phyloP scores from a whole-genome alignment of 2,329 filamentous ascomycete species.

The Apiospora sp. region DNA sequence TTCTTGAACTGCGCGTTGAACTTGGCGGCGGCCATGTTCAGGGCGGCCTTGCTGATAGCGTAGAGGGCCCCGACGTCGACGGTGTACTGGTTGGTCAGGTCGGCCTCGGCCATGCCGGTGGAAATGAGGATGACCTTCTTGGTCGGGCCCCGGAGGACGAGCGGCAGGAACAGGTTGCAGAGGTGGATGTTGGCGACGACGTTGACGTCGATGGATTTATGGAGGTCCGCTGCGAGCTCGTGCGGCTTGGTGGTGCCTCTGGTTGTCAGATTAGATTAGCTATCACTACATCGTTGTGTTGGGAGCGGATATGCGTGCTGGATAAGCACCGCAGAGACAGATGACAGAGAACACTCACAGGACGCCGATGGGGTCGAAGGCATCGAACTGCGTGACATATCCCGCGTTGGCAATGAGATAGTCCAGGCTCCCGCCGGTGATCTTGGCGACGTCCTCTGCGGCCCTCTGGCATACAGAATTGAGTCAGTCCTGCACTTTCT shows the following conservation, averaged over 20 bases:
- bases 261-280: background rate
- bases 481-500: background rate
- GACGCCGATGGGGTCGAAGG: background rate
- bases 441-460: slow-evolving; percentile 23
- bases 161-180: slow-evolving; percentile 60
- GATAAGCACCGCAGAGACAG: too few relatives aligned
- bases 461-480: too few relatives aligned
- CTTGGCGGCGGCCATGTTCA: slow-evolving; percentile 59
- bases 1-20: slow-evolving; percentile 57
- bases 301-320: too few relatives aligned
- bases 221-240: slow-evolving; percentile 45
- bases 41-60: slow-evolving; percentile 42
- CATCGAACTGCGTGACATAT: slow-evolving; percentile 23
- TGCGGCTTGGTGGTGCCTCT: slow-evolving; percentile 42
- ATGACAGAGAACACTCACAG: background rate
- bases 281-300: background rate
- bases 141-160: slow-evolving; percentile 56
- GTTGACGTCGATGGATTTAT: slow-evolving; percentile 53
- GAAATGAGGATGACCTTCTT: slow-evolving; percentile 46
- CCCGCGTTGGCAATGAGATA: slow-evolving; percentile 18
- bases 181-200: slow-evolving; percentile 60
- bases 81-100: slow-evolving; percentile 48
- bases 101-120: slow-evolving; percentile 60
- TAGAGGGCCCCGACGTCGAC: slow-evolving; percentile 44
- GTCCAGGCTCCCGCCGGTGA: slow-evolving; percentile 11